Conservation (phyloP, 345 rosid species). For the Citrus sinensis region DNA sequence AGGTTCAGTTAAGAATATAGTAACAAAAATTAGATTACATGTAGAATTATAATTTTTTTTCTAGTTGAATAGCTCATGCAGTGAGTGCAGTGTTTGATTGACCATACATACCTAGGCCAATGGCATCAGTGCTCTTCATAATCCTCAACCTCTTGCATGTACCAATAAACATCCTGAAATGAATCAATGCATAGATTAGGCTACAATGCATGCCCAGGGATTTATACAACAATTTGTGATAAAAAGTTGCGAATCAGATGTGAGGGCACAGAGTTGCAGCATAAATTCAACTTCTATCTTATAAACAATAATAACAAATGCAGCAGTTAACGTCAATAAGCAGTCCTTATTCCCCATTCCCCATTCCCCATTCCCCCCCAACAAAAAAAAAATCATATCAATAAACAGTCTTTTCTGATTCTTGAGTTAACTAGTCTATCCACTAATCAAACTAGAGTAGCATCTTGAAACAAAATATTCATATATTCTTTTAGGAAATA, state of each 20-base stretch:
- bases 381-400: not conserved
- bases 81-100: not conserved
- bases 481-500: not conserved
- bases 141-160: slow-evolving; percentile 63
- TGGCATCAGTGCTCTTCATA: slow-evolving; percentile 75
- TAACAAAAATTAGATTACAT: not conserved
- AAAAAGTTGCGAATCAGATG: not conserved
- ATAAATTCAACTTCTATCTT: not conserved
- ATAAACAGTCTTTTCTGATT: not conserved
- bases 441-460: not conserved
- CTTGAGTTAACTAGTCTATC: not conserved
- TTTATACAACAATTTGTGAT: not conserved
- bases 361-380: no score
- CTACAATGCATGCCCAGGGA: not conserved
- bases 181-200: slow-evolving; percentile 16
- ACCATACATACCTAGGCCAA: slow-evolving; percentile 47
- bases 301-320: no score
- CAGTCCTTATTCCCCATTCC: no score
- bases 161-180: slow-evolving; percentile 55
- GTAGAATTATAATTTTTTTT: not conserved
- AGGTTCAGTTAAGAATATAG: not conserved
- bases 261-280: not conserved
- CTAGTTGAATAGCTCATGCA: not conserved
- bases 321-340: no score
- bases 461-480: not conserved